A percentile compares a stretch with the other conserved stretches of the same genome.
Evolutionary conservation across 75 land plant genomes (phyloP).

Genomic region (Cupressus sempervirens): DNA sequence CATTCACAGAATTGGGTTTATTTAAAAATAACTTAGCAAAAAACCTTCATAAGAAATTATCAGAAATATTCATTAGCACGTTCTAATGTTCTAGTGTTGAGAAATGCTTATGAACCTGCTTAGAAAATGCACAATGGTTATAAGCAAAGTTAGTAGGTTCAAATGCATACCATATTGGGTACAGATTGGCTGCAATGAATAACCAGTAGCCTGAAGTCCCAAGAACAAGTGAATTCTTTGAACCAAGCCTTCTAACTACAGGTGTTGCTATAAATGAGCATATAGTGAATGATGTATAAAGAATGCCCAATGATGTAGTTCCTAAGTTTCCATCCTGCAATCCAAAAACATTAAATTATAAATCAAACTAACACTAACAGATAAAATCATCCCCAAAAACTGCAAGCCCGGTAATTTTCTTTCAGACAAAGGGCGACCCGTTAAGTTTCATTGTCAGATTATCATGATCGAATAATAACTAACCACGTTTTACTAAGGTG

Average conservation of each 20-base stretch:
- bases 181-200: conserved; percentile 68
- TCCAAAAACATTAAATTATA: not conserved
- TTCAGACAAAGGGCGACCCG: not conserved
- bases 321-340: conserved; percentile 68
- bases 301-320: conserved; percentile 67
- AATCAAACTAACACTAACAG: conserved; percentile 1
- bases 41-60: not conserved
- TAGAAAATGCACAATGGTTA: not conserved
- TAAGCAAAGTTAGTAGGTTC: not conserved
- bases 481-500: too few species aligned
- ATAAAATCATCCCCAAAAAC: not conserved
- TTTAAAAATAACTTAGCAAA: not conserved
- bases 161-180: conserved; percentile 52
- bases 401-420: not conserved
- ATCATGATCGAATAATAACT: too few species aligned
- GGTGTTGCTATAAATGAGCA: conserved; percentile 70
- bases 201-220: conserved; percentile 86
- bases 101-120: not conserved
- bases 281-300: conserved; percentile 76
- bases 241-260: conserved; percentile 58
- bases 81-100: not conserved
- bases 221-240: conserved; percentile 65
- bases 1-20: not conserved
- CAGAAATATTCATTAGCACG: not conserved
- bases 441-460: not conserved